Evolutionary conservation across 345 rosid genomes (phyloP), one percentile per base, ranked within the genome.

Genomic region (Cardamine chenopodiifolia): DNA sequence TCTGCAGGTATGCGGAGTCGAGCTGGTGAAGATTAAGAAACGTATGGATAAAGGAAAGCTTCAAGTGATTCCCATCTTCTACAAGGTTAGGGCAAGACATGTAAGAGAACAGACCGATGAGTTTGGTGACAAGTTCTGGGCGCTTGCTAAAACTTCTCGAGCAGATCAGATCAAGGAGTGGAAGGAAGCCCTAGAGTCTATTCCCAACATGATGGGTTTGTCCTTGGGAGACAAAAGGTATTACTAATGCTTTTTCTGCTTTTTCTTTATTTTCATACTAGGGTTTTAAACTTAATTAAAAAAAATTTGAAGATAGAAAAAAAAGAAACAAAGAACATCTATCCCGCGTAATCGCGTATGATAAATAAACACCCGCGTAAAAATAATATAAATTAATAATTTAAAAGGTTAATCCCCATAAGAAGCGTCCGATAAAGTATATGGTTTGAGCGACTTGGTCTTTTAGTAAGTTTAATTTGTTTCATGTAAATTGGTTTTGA

Each of bases 101-200:
- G 68, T 62, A 32, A 62, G 53, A 1, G 6, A 3, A 5, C 53
- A 25, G 5, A 62, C 35, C 4, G 53, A 22, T n/a, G 56, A 31
- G 17, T 65, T 65, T 29, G 57, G 57, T 47, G 70, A 65, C 28
- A 65, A 29, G 6, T 65, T 65, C 7, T 65, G 70, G 70, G 56
- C 6, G 8, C 57, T 65, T 18, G 70, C 56, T 0, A 48, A 48
- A 7, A 6, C 19, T 11, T 65, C 58, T 48, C 25, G 70, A 28
- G 44, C 58, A 45, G 44, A 48, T 9, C 37, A 44, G n/a, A 63
- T 63, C 37, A 44, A 15, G n/a, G 31, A 42, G 15, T 63, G 68
- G 54, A 63, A 7, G 53, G 55, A 45, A 11, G 68, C 68, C 8
- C 23, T 45, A n/a, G 53, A 39, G 17, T 52, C 1, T 5, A 52